Evolutionary conservation across 352 stramenopile species (phyloP).

Genomic region (Globisporangium echinulatum): DNA sequence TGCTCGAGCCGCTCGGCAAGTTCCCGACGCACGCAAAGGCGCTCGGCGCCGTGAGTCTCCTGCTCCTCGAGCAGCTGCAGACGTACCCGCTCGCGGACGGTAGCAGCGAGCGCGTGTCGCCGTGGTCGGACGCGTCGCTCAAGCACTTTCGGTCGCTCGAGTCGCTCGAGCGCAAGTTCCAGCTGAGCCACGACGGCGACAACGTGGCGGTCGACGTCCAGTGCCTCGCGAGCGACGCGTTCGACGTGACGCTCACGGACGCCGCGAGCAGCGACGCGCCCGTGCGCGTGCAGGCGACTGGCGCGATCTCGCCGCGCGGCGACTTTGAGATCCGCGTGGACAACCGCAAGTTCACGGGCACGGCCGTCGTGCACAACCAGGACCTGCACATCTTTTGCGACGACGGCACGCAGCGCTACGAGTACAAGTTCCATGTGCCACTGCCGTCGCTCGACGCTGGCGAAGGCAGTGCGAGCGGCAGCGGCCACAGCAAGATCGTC

Average conservation of each 20-base stretch:
- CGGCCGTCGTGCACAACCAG: conserved; percentile 56
- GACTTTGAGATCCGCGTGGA: conserved; percentile 68
- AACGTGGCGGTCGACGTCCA: conserved; percentile 35
- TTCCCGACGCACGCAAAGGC: conserved; percentile 62
- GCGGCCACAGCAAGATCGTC: conserved; percentile 50
- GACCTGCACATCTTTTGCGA: conserved; percentile 75
- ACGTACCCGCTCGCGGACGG: conserved; percentile 23
- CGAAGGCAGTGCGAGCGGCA: conserved; percentile 21
- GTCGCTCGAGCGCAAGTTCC: conserved; percentile 41
- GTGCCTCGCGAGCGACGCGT: conserved; percentile 31
- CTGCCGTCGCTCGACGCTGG: conserved; percentile 39
- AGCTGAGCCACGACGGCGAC: conserved; percentile 36
- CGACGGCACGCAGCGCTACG: conserved; percentile 61
- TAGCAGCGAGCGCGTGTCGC: conserved; percentile 41
- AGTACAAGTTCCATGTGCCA: conserved; percentile 79
- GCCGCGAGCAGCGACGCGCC: conserved; percentile 10
- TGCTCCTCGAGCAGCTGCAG: conserved; percentile 60
- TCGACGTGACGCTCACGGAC: conserved; percentile 29
- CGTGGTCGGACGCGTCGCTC: conserved; percentile 48
- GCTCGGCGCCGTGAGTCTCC: conserved; percentile 64
- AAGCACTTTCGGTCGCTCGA: conserved; percentile 60
- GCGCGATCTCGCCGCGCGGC: conserved; percentile 28
- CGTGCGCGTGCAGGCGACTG: conserved; percentile 21
- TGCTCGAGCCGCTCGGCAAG: conserved; percentile 51
- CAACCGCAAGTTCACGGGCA: conserved; percentile 59